Conservation (phyloP, 495 filamentous ascomycete genomes). For the Penicillium waksmanii region DNA sequence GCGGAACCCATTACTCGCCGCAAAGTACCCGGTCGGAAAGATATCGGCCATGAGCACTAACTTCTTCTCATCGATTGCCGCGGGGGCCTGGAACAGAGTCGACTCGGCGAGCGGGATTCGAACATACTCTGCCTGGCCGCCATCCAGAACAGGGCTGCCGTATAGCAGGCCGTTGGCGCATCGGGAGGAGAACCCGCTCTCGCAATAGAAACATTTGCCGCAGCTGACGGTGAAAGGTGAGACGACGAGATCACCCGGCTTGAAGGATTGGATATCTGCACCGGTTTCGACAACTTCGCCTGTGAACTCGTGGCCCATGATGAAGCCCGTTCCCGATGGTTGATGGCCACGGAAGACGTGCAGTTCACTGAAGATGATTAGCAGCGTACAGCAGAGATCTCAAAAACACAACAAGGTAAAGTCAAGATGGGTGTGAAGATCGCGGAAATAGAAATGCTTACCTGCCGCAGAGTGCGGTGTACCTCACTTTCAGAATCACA, state of each 20-base stretch:
- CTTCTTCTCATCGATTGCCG: slow-evolving; percentile 70
- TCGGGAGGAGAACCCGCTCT: slow-evolving; percentile 42
- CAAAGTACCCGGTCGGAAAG: slow-evolving; percentile 83
- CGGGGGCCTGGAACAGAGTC: slow-evolving; percentile 70
- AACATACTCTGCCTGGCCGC: slow-evolving; percentile 86
- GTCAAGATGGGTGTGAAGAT: too few relatives aligned
- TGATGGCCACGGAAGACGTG: slow-evolving; percentile 37
- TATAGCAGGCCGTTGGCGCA: slow-evolving; percentile 70
- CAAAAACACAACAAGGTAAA: background rate
- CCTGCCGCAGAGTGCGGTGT: slow-evolving; percentile 88
- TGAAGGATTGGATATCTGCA: slow-evolving; percentile 51
- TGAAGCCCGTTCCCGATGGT: slow-evolving; percentile 59
- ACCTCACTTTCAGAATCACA: slow-evolving; percentile 79
- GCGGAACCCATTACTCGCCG: slow-evolving; percentile 72
- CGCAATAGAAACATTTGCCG: slow-evolving; percentile 84
- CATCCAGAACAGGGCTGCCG: slow-evolving; percentile 71
- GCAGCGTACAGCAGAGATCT: background rate
- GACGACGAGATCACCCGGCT: slow-evolving; percentile 56
- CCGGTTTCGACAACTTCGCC: slow-evolving; percentile 29
- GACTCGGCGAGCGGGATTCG: slow-evolving; percentile 80
- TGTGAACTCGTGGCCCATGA: slow-evolving; percentile 57
- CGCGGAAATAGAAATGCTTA: slow-evolving; percentile 36
- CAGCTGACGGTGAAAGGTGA: slow-evolving; percentile 72
- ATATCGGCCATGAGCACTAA: slow-evolving; percentile 65
- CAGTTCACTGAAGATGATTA: slow-evolving; percentile 21